Percentiles rank a stretch among this genome's conserved stretches.
These are phyloP conservation scores for Hyparrhenia diplandra DNA, from an alignment of 176 grass and related monocot species.

Conservation along the genomic window DNA sequence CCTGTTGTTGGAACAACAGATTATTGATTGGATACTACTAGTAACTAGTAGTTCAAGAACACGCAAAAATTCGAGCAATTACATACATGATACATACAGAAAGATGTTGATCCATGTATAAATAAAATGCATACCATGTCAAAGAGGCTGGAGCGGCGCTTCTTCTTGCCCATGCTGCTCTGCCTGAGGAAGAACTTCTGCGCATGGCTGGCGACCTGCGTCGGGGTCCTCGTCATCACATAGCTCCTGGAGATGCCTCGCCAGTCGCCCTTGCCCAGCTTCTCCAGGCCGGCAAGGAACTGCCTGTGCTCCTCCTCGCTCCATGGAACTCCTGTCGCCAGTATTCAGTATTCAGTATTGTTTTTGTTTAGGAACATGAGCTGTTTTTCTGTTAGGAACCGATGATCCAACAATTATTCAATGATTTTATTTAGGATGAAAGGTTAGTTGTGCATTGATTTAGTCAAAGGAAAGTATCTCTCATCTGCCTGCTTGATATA, in stretches of 20 bases:
- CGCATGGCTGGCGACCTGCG: slow-evolving; percentile 92
- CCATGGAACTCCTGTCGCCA: slow-evolving; percentile 72
- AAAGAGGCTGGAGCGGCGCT: slow-evolving; percentile 90
- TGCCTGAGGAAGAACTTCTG: slow-evolving; percentile 95
- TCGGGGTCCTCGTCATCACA: slow-evolving; percentile 85
- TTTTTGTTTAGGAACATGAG: not conserved
- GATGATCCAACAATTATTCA: not conserved
- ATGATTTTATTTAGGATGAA: not conserved
- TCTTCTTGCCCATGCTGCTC: slow-evolving; percentile 72
- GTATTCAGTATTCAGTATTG: not conserved
- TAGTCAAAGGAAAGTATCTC: not conserved
- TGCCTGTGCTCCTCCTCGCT: slow-evolving; percentile 88
- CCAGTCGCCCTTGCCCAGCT: slow-evolving; percentile 91
- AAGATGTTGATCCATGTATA: too few species aligned
- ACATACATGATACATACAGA: too few species aligned
- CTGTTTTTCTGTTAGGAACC: not conserved
- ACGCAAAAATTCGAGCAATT: not conserved
- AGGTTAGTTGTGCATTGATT: not conserved
- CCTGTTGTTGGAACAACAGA: slow-evolving; percentile 24
- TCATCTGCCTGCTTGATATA: not conserved
- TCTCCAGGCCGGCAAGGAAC: slow-evolving; percentile 72
- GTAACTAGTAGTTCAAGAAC: not conserved
- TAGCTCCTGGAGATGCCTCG: slow-evolving; percentile 82
- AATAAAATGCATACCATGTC: slow-evolving; percentile 68
- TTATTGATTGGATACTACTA: not conserved